These are phyloP conservation scores for Brassica napus DNA, from an alignment of 345 rosid genomes.

Conservation along the genomic window Da-Ae NC_063440.1:19176001-19176500, in stretches of 20 bases:
- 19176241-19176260: slow-evolving; percentile 62
- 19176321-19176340: background rate
- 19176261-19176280: slow-evolving; percentile 85
- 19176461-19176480: slow-evolving; percentile 54
- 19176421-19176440: slow-evolving; percentile 65
- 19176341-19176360: background rate
- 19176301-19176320: slow-evolving; percentile 55
- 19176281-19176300: slow-evolving; percentile 75
- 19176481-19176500: slow-evolving; percentile 55
- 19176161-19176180: slow-evolving; percentile 77
- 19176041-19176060: slow-evolving; percentile 26
- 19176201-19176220: slow-evolving; percentile 76
- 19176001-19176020: slow-evolving; percentile 25
- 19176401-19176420: slow-evolving; percentile 77
- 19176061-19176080: slow-evolving; percentile 56
- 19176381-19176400: slow-evolving; percentile 53
- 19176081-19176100: slow-evolving; percentile 77
- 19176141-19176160: slow-evolving; percentile 82
- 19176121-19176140: slow-evolving; percentile 83
- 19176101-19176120: slow-evolving; percentile 74
- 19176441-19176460: slow-evolving; percentile 74
- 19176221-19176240: slow-evolving; percentile 72
- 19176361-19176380: background rate
- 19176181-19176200: slow-evolving; percentile 82
- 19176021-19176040: slow-evolving; percentile 22